phyloP scores from a whole-genome alignment of 1,284 basidiomycete genomes.

The Vanrija pseudolonga region DNA sequence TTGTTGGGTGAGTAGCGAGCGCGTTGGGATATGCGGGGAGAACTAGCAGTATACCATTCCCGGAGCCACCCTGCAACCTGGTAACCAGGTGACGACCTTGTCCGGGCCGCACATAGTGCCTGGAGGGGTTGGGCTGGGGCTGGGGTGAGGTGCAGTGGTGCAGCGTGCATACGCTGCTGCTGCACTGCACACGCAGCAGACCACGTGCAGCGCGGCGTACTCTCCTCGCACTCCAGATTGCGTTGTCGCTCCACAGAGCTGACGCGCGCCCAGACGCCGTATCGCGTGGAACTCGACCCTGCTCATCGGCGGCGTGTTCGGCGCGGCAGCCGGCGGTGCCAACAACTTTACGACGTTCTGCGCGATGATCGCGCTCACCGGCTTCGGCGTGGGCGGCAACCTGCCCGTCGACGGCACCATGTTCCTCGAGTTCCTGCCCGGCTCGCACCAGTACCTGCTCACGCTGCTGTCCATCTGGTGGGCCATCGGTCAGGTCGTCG shows the following conservation, averaged over 20 bases:
- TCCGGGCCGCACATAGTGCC: too few relatives aligned
- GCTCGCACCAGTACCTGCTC: constrained; percentile 59
- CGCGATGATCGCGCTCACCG: constrained; percentile 48
- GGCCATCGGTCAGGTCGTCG: constrained; percentile 56
- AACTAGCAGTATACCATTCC: too few relatives aligned
- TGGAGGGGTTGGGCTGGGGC: too few relatives aligned
- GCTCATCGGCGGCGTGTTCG: constrained; percentile 60
- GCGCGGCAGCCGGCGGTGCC: constrained; percentile 58
- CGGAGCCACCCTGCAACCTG: too few relatives aligned
- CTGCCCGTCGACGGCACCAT: constrained; percentile 59
- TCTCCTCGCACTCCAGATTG: too few relatives aligned
- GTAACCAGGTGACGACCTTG: too few relatives aligned
- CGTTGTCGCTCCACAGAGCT: not conserved
- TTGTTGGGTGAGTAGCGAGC: constrained; percentile 39
- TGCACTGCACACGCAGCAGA: not conserved
- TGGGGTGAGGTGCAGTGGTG: too few relatives aligned
- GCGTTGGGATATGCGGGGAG: too few relatives aligned
- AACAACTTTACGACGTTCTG: constrained; percentile 53
- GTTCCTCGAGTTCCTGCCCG: constrained; percentile 59
- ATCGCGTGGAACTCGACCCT: constrained; percentile 62
- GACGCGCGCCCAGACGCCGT: constrained; percentile 48
- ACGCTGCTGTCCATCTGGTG: constrained; percentile 65
- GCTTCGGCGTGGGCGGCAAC: constrained; percentile 61
- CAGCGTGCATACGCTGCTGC: too few relatives aligned
- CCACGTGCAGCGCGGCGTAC: too few relatives aligned